These are phyloP conservation scores for Hanseniaspora lindneri DNA, from an alignment of 805 yeast species.

Conservation along the genomic window DNA sequence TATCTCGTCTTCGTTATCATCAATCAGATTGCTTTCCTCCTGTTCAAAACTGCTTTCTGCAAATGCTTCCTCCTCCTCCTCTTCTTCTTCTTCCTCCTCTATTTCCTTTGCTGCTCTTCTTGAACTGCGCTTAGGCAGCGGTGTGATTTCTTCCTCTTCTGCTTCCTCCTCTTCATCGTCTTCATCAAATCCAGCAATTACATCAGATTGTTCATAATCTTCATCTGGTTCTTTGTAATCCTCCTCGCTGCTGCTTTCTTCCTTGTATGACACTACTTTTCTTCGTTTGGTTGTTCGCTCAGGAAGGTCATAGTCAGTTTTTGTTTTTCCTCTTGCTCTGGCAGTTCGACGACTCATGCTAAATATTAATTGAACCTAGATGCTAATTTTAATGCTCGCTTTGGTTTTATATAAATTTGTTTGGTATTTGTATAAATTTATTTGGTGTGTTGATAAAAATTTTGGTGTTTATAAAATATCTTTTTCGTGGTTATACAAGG, in stretches of 20 bases:
- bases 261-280: conserved; percentile 8
- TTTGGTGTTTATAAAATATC: no score
- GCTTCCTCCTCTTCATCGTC: conserved; percentile 20
- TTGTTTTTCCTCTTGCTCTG: background rate
- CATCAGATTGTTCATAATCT: background rate
- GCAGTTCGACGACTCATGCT: background rate
- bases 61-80: conserved; percentile 17
- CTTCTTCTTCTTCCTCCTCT: conserved; percentile 12
- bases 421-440: no score
- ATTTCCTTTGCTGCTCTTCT: conserved; percentile 1
- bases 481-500: no score
- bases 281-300: background rate
- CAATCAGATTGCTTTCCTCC: conserved; percentile 13
- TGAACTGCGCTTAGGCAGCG: conserved; percentile 5
- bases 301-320: background rate
- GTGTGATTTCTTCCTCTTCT: conserved; percentile 5
- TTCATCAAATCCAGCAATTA: background rate
- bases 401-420: no score
- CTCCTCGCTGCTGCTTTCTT: conserved; percentile 9
- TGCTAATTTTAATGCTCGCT: no score
- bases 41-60: conserved; percentile 17
- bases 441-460: no score
- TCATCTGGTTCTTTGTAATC: background rate
- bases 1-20: conserved; percentile 17
- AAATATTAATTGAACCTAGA: background rate